A percentile compares a stretch with the other conserved stretches of the same genome.
Conservation (phyloP, 257 asterid species). For the Nicotiana benthamiana region DNA sequence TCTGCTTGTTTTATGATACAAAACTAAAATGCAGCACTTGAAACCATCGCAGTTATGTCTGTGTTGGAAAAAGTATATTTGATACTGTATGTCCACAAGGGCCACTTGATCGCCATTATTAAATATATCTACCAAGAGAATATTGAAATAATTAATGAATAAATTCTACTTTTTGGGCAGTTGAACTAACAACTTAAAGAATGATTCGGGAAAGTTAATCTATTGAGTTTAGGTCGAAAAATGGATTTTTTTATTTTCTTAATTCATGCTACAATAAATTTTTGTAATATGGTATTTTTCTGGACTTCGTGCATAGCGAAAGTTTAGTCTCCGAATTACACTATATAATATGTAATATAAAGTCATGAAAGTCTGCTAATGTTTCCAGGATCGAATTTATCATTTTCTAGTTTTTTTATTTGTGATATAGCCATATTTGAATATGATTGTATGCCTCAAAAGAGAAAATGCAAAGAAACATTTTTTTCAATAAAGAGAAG, state of each 20-base stretch:
- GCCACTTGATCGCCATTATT: background rate
- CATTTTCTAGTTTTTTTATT: background rate
- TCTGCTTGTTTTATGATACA: background rate
- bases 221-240: too few relatives aligned
- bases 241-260: too few relatives aligned
- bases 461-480: background rate
- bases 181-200: background rate
- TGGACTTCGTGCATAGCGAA: accelerated
- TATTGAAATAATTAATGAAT: background rate
- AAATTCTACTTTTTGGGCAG: background rate
- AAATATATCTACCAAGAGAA: conserved; percentile 1
- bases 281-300: accelerated
- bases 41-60: background rate
- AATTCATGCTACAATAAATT: too few relatives aligned
- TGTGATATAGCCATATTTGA: background rate
- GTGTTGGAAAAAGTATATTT: background rate
- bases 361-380: background rate
- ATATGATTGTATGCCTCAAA: background rate
- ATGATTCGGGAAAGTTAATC: background rate
- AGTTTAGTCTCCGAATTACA: too few relatives aligned
- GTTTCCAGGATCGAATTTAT: background rate
- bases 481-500: background rate
- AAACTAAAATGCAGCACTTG: background rate
- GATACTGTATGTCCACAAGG: background rate
- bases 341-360: too few relatives aligned